Conservation (phyloP, 2,329 filamentous ascomycete species). For the Passalora sequoiae region DNA sequence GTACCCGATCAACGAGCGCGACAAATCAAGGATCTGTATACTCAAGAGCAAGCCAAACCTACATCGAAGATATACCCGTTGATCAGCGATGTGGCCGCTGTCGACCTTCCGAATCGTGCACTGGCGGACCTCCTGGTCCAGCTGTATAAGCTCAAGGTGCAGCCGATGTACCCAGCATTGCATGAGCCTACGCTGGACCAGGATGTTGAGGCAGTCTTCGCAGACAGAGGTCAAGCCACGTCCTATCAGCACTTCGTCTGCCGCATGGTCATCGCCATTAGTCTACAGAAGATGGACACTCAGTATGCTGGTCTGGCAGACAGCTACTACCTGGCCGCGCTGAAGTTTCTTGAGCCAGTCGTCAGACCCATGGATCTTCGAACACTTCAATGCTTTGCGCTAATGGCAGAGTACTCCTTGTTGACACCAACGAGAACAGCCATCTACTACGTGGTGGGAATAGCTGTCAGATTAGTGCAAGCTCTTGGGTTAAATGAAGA, state of each 20-base stretch:
- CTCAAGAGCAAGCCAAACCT: constrained; percentile 60
- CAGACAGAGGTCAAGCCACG: constrained; percentile 46
- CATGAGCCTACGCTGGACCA: constrained; percentile 74
- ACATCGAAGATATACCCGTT: constrained; percentile 82
- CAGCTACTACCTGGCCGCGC: constrained; percentile 86
- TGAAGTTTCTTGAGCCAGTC: constrained; percentile 76
- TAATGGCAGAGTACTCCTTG: constrained; percentile 88
- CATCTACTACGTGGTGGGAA: constrained; percentile 86
- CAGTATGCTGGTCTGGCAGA: constrained; percentile 91
- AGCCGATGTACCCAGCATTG: constrained; percentile 79
- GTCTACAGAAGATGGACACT: constrained; percentile 83
- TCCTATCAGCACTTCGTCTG: constrained; percentile 83
- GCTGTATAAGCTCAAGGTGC: constrained; percentile 82
- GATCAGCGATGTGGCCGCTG: constrained; percentile 77
- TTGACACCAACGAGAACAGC: constrained; percentile 87
- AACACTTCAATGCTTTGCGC: constrained; percentile 79
- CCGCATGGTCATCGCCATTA: constrained; percentile 89
- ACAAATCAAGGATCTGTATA: constrained; percentile 63
- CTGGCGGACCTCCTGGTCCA: constrained; percentile 75
- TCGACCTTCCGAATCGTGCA: constrained; percentile 65
- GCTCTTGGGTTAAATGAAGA: constrained; percentile 84
- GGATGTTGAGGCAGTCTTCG: constrained; percentile 76
- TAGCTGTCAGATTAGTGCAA: constrained; percentile 82
- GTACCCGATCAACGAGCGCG: constrained; percentile 69
- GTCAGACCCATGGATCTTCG: constrained; percentile 83